Evolutionary conservation across 129 eudicot species (phyloP), one percentile per base, ranked within the genome.

Genomic region (Oenanthe sinensis): DNA sequence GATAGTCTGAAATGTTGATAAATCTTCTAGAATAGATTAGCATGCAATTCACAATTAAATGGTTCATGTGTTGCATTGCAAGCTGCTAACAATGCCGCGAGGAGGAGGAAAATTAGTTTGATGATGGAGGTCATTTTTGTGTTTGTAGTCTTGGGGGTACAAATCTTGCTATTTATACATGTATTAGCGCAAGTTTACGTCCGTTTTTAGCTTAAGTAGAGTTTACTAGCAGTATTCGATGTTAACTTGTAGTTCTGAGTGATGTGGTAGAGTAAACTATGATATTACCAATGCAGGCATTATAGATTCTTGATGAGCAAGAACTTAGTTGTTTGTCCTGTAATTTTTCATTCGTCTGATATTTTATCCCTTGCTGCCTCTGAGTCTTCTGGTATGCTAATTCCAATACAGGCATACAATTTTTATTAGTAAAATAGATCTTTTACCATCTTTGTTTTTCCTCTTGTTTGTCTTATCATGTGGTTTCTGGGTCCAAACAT

Each of bases 41-140:
- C 79, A 80, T 80, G 79, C 83, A 80, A 39, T 47, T 45, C 33
- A 80, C 17, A 62, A n/a, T n/a, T n/a, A n/a, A 75, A 80, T 2
- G 48, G 28, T 75, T 80, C 79, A 1, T 58, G 75, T 62, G 47
- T 63, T 74, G 79, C 83, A 75, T 65, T 63, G 60, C 75, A 62
- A 44, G 75, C 28, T 68, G 36, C 44, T 15, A 37, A 46, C 7
- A 63, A 44, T 65, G 22, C 43, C 24, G 65, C 30, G 22, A 78
- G 68, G 67, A 58, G 33, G 15, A 78, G 65, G 63, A 11, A 67
- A 30, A 65, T 24, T 33, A 67, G 17, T 67, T 16, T 28, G 30
- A 67, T 28, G 30, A 67, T 20, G 30, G 14, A n/a, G 40, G 47
- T 60, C 81, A 78, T 78, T 10, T 62, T 14, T 44, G 37, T 43